Percentiles rank a stretch among this genome's conserved stretches.
phyloP scores from a whole-genome alignment of 2,329 filamentous ascomycete genomes.

The Curvularia sp. region DNA sequence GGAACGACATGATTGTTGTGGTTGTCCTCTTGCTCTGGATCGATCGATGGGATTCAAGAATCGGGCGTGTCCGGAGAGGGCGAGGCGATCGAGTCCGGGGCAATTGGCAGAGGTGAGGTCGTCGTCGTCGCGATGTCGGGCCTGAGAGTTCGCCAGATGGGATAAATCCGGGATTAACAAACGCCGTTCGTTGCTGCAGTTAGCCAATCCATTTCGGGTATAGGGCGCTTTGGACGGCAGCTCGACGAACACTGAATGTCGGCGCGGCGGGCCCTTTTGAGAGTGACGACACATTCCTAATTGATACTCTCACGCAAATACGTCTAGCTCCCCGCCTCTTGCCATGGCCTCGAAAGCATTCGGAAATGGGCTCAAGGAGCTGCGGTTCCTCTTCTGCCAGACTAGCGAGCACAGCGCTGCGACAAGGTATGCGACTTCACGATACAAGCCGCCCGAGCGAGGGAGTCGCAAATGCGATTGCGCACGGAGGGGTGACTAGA shows the following conservation, averaged over 20 bases:
- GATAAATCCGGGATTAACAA: constrained; percentile 34
- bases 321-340: neutral
- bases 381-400: constrained; percentile 97
- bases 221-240: constrained; percentile 20
- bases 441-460: neutral
- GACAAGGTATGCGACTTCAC: constrained; percentile 68
- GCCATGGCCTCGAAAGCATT: constrained; percentile 90
- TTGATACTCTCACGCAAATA: constrained; percentile 18
- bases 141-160: constrained; percentile 19
- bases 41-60: constrained; percentile 48
- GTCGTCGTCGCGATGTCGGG: constrained; percentile 26
- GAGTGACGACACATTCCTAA: constrained; percentile 23
- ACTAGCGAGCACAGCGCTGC: constrained; percentile 88
- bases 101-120: constrained; percentile 11
- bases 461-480: constrained; percentile 8
- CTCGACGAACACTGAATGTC: constrained; percentile 31
- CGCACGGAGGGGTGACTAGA: neutral
- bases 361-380: constrained; percentile 85
- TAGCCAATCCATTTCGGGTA: constrained; percentile 20
- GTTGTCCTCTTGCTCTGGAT: constrained; percentile 8
- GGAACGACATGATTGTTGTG: constrained; percentile 60
- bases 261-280: constrained; percentile 4
- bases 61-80: constrained; percentile 12
- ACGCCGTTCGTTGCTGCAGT: constrained; percentile 32
- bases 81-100: neutral